Base-by-base conservation (phyloP, 306 rosid species). In the Pterocarpus santalinus region DNA sequence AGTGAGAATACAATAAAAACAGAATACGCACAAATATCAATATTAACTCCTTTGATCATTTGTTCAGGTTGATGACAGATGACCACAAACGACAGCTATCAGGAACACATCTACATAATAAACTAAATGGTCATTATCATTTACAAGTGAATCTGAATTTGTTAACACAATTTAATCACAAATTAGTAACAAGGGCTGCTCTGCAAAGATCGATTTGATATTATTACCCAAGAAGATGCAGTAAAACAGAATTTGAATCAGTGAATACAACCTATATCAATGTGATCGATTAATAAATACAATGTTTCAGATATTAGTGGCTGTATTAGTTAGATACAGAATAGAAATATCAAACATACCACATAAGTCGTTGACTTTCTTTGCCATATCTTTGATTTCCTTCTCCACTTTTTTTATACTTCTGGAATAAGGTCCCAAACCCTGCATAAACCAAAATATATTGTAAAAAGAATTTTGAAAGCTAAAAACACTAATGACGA, bases 331-430 rank as follows among this genome's bases (percentile, higher is more conserved):
- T 22, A 32, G 32, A 77, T 56, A 22, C 8, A 62, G 8, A 38
- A 17, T 35, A 11, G 64, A 41, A 77, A 64, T 46, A n/a, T 17
- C 33, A 82, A 41, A 75, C 68, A 34, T 82, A 93, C 97, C 97
- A 56, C 92, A 84, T 56, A 93, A 86, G 76, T 93, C 97, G 32
- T 93, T 93, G 83, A 93, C 91, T 80, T 88, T 89, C 89, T 93
- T 93, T 15, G 92, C 97, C 96, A 87, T 86, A 9, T 89, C 97
- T 82, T 92, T 92, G 46, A 92, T 88, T 82, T 92, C 97, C 72
- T 90, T 92, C 84, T 92, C 97, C 3, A 73, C 91, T 53, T 90
- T 88, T 87, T 92, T 92, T 44, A 92, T 92, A 67, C 80, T 81
- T 7, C 83, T 83, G 47, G 94, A 90, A 65, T 92, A 92, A 28